Evolutionary conservation across 257 asterid genomes (phyloP), one percentile per base, ranked within the genome.

Genomic region (Buddleja alternifolia): DNA sequence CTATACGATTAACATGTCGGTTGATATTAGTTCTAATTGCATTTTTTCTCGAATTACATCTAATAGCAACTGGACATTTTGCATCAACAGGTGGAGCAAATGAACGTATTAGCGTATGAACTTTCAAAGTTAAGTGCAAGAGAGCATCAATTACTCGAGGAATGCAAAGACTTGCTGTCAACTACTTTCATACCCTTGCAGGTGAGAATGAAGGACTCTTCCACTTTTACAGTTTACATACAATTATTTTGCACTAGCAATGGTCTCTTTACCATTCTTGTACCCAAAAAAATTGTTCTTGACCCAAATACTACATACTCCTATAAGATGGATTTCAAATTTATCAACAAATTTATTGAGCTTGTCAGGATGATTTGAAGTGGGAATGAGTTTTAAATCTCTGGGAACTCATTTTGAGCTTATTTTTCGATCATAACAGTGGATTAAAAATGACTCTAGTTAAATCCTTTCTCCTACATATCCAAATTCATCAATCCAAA

Each of bases 31-130:
- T 14, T 36, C n/a, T 19, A 50, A 34, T 19, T 23, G 16, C 10
- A 19, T 45, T 8, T 55, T 68, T 25, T 37, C 52, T 52, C 16
- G 66, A 17, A 20, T 16, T 16, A 7, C 51, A 19, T 39, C 10
- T 60, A 15, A 70, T 61, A 44, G 16, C 63, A n/a, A 23, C 54
- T 8, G 23, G 36, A n/a, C 51, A 32, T 40, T 61, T 10, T 56
- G 63, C 14, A 10, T 75, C 50, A 59, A 71, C 86, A 91, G 97
- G 90, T 83, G 63, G 95, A 88, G 78, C 81, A 77, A 65, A 80
- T 84, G 80, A 86, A 72, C 79, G 67, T 60, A 36, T 63, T 81
- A 66, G 71, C 73, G 12, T 78, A 83, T 2, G 95, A 89, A 60
- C 87, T 91, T 66, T 82, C 91, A 7, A 74, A 83, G 46, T 10